Evolutionary conservation across 495 filamentous ascomycete genomes (phyloP).

Genomic region (Penicillium bialowiezense): DNA sequence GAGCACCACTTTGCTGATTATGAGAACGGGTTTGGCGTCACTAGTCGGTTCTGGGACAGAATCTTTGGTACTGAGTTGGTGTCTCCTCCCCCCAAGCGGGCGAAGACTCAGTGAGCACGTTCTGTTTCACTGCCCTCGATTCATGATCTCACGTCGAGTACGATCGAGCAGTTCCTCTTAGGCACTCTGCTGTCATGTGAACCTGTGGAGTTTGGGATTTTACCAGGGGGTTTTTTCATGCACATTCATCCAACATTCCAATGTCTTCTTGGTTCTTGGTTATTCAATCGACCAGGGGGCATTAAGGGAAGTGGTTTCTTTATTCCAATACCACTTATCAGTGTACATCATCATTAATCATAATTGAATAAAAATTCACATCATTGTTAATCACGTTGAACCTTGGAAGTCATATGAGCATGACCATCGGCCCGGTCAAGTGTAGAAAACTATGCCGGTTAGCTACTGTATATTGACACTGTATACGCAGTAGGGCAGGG

Average conservation of each 20-base stretch:
- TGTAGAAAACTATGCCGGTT: no score
- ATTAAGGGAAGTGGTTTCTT: constrained; percentile 8
- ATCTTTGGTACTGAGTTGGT: constrained; percentile 86
- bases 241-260: no score
- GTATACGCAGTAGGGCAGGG: no score
- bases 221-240: background rate
- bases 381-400: no score
- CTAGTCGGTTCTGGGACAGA: constrained; percentile 94
- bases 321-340: constrained; percentile 21
- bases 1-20: constrained; percentile 96
- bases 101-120: constrained; percentile 54
- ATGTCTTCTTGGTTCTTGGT: background rate
- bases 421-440: no score
- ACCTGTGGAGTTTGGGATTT: constrained; percentile 18
- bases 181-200: constrained; percentile 5
- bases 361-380: constrained; percentile 22
- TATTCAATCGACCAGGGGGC: no score
- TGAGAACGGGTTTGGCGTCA: constrained; percentile 97
- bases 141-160: constrained; percentile 27
- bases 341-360: constrained; percentile 36
- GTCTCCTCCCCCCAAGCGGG: constrained; percentile 37
- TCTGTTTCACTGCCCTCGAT: background rate
- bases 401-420: no score
- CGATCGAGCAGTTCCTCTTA: background rate
- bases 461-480: no score